Evolutionary conservation across 306 rosid genomes (phyloP), one percentile per base, ranked within the genome.

Genomic region (Vicia villosa): DNA sequence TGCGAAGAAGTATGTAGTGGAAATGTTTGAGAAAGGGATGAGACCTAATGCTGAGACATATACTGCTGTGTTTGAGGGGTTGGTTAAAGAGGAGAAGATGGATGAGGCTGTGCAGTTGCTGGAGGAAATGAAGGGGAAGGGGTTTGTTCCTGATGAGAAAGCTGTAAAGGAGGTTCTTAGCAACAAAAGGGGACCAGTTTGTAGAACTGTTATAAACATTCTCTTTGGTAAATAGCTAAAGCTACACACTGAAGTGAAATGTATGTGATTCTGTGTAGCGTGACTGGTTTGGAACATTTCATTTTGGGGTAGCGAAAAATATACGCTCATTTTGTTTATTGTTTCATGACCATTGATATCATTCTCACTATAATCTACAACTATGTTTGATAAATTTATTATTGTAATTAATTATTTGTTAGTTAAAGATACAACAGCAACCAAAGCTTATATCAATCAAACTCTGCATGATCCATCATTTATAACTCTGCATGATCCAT

Each of bases 1-100:
- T 11, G 93, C 85, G 3, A 66, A 37, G 78, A 85, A 84, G 70
- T 86, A 57, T 24, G 10, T 90, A 67, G 28, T 86, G 77, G 96
- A 92, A 45, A 89, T 89, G 93, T 58, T 86, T 85, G 86, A 70
- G 0, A 92, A 82, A 58, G 96, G 89, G 20, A 83, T 83, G 87
- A 64, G 30, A 24, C 95, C 96, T 10, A 89, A 86, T 79, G 96
- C 91, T 2, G 45, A 74, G 28, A 84, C 84, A 0, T 92, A 86
- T 9, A 69, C 76, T 1, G 85, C 75, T 0, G 87, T 87, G 46
- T 84, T 92, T 17, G 92, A 87, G 84, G 92, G 79, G 1, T 72
- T 92, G 76, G 84, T 73, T 0, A 79, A 42, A 70, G 87, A 73
- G 15, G 73, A 68, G 37, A 86, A 69, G 62, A 54, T 56, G 55